These are phyloP conservation scores for Suillus luteus DNA, from an alignment of 768 basidiomycete species.

Conservation along the genomic window DNA sequence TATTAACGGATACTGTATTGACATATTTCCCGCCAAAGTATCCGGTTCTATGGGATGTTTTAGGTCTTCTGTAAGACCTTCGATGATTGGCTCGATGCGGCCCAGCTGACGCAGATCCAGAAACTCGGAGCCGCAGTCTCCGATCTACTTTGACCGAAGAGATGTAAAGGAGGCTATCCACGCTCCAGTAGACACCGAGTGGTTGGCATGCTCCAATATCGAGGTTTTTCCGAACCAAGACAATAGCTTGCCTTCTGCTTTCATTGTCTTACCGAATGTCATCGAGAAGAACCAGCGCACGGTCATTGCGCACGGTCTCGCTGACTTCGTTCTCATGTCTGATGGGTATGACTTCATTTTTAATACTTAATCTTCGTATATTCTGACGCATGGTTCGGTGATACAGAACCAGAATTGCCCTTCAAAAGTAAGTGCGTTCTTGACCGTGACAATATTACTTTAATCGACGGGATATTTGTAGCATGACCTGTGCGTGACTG, in stretches of 20 bases:
- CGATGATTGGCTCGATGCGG: not conserved
- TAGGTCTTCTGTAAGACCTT: constrained; percentile 67
- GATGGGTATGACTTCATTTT: not conserved
- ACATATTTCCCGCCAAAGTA: constrained; percentile 32
- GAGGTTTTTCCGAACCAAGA: not conserved
- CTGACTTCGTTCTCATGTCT: not conserved
- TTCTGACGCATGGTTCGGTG: not conserved
- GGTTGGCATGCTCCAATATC: not conserved
- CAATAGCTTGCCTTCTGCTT: not conserved
- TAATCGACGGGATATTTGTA: not conserved
- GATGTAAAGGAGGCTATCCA: constrained; percentile 55
- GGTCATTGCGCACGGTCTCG: not conserved
- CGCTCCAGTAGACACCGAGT: not conserved
- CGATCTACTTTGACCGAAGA: constrained; percentile 67
- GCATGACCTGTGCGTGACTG: not conserved
- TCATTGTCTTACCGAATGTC: not conserved
- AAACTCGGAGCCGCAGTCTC: constrained; percentile 56
- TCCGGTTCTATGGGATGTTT: constrained; percentile 76
- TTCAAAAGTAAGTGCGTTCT: not conserved
- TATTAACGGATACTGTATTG: not conserved
- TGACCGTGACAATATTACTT: not conserved
- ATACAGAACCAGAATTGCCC: not conserved
- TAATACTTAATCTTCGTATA: not conserved
- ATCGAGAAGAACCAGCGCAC: not conserved
- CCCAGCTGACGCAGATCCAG: constrained; percentile 33